These are phyloP conservation scores for Mycena sp. DNA, from an alignment of 1,284 basidiomycete genomes.

Conservation along the genomic window DNA sequence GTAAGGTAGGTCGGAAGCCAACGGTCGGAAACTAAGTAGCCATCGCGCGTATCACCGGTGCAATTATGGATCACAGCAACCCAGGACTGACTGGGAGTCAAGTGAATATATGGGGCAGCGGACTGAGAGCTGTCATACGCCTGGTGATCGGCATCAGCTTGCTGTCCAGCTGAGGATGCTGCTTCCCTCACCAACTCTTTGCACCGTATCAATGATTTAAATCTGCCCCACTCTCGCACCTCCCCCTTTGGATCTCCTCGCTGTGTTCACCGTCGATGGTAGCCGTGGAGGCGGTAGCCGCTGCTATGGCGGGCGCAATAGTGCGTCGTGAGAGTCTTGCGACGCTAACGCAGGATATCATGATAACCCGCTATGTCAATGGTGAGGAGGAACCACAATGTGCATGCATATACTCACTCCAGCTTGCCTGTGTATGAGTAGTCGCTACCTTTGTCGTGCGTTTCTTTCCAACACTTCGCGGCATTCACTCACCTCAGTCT, in stretches of 20 bases:
- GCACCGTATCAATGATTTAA: slow-evolving; percentile 8
- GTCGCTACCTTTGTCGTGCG: slow-evolving; percentile 24
- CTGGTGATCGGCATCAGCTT: too few relatives aligned
- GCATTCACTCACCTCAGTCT: neutral
- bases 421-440: neutral
- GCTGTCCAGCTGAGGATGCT: too few relatives aligned
- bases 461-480: neutral
- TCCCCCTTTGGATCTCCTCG: slow-evolving; percentile 10
- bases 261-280: slow-evolving; percentile 2
- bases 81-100: too few relatives aligned
- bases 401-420: neutral
- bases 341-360: too few relatives aligned
- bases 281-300: slow-evolving; percentile 1
- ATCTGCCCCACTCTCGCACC: slow-evolving; percentile 1
- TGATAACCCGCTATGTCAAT: slow-evolving; percentile 24
- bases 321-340: neutral
- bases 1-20: too few relatives aligned
- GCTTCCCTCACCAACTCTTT: too few relatives aligned
- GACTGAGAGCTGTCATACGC: too few relatives aligned
- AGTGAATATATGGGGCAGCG: too few relatives aligned
- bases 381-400: neutral
- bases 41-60: too few relatives aligned
- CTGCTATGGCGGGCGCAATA: neutral
- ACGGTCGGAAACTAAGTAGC: too few relatives aligned
- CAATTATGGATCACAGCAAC: too few relatives aligned